phyloP scores from a whole-genome alignment of 495 filamentous ascomycete species.

The Aspergillus nanangensis region DNA sequence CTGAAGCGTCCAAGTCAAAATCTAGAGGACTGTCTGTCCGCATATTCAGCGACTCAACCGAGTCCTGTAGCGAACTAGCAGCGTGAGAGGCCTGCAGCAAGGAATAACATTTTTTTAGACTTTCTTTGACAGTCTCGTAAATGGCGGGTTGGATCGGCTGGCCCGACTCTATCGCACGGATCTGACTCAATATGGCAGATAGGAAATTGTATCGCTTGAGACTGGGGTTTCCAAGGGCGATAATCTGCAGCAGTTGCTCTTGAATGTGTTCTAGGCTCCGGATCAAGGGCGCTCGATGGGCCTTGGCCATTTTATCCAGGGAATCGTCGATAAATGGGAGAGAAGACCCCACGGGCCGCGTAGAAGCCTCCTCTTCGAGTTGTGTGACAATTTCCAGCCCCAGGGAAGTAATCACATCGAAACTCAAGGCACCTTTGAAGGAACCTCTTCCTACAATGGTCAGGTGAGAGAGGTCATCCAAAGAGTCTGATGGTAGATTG shows the following conservation, averaged over 20 bases:
- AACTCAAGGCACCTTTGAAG: constrained; percentile 18
- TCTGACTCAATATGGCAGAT: constrained; percentile 15
- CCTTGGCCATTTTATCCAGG: constrained; percentile 9
- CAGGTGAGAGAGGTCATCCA: constrained; percentile 11
- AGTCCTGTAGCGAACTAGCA: too few relatives aligned
- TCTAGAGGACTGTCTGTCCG: too few relatives aligned
- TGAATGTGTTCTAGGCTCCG: constrained; percentile 15
- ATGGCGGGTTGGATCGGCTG: constrained; percentile 10
- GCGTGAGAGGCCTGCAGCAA: too few relatives aligned
- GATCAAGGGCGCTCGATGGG: constrained; percentile 14
- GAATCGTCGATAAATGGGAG: background rate
- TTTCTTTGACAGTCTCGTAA: constrained; percentile 11
- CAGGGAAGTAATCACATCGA: constrained; percentile 18
- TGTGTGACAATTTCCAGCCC: constrained; percentile 20
- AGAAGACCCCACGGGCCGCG: too few relatives aligned
- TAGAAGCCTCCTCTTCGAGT: constrained; percentile 21
- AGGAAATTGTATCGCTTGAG: constrained; percentile 20
- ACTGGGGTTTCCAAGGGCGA: constrained; percentile 14
- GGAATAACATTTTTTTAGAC: constrained; percentile 8
- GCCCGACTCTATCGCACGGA: constrained; percentile 17
- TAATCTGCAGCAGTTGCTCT: constrained; percentile 16
- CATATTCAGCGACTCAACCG: too few relatives aligned
- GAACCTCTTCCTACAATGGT: constrained; percentile 8
- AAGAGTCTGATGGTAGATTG: constrained; percentile 2
- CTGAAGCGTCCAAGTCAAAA: too few relatives aligned